phyloP scores from a whole-genome alignment of 2,329 filamentous ascomycete genomes.

The Colletotrichum horii region DNA sequence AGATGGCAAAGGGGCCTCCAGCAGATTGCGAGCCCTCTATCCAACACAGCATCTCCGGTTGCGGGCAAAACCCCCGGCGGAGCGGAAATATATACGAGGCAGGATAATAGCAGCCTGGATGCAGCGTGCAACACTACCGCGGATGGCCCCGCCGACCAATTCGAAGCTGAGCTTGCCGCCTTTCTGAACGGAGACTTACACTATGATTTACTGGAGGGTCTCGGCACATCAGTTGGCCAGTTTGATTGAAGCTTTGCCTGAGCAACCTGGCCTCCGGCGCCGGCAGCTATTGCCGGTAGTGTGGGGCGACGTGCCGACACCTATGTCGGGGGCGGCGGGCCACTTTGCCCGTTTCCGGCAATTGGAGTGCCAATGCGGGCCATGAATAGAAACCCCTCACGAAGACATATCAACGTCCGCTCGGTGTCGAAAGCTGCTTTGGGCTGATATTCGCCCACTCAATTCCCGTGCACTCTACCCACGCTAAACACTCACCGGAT shows the following conservation, averaged over 20 bases:
- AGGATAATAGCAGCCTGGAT: neutral
- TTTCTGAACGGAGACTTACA: neutral
- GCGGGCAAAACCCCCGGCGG: fast-evolving
- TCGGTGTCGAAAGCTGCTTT: neutral
- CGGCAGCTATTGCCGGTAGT: neutral
- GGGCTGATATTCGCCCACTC: neutral
- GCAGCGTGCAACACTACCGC: neutral
- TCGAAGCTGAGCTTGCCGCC: neutral
- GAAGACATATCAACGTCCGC: neutral
- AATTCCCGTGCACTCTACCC: neutral
- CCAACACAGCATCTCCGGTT: neutral
- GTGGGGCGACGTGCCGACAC: neutral
- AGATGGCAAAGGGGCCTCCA: neutral
- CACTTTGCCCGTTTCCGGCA: neutral
- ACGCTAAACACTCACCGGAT: neutral
- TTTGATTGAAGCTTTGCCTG: neutral
- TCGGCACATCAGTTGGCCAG: neutral
- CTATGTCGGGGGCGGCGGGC: neutral
- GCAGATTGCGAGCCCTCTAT: neutral
- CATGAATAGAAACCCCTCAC: neutral
- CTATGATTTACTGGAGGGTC: neutral
- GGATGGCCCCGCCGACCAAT: neutral
- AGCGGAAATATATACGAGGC: fast-evolving
- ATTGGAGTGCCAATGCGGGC: neutral
- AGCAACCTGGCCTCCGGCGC: neutral